phyloP scores from a whole-genome alignment of 2,329 filamentous ascomycete genomes.

The Penicillium fuscoglaucum region DNA sequence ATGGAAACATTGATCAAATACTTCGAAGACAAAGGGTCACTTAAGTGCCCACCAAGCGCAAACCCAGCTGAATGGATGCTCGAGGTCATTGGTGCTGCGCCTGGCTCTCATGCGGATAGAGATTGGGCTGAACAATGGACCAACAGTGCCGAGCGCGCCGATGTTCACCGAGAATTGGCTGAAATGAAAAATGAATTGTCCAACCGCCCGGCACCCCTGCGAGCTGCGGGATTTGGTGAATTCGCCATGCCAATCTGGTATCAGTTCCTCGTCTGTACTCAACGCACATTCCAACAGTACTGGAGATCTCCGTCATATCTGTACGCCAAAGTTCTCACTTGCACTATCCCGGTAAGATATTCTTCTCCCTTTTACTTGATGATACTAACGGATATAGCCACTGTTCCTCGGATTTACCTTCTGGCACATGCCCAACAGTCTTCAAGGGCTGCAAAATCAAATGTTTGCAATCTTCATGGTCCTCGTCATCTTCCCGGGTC shows the following conservation, averaged over 20 bases:
- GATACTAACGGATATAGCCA: constrained; percentile 36
- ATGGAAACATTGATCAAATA: constrained; percentile 60
- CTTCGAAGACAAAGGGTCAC: constrained; percentile 65
- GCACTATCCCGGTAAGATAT: constrained; percentile 63
- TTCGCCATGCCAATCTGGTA: constrained; percentile 72
- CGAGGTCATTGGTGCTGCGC: constrained; percentile 58
- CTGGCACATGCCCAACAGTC: constrained; percentile 68
- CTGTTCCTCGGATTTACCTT: constrained; percentile 84
- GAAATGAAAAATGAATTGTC: constrained; percentile 24
- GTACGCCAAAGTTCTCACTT: constrained; percentile 74
- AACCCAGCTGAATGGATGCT: constrained; percentile 80
- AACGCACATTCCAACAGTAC: constrained; percentile 83
- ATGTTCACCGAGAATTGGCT: constrained; percentile 55
- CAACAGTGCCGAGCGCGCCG: constrained; percentile 56
- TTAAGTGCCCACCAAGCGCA: constrained; percentile 59
- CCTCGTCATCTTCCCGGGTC: constrained; percentile 69
- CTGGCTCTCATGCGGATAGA: constrained; percentile 62
- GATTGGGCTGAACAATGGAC: constrained; percentile 67
- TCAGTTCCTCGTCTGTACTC: constrained; percentile 67
- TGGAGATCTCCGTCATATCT: constrained; percentile 87
- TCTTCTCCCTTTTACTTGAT: constrained; percentile 16
- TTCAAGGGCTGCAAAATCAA: constrained; percentile 83
- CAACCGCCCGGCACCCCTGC: constrained; percentile 30
- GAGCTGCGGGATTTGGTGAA: constrained; percentile 64
- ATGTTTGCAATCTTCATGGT: constrained; percentile 87